Evolutionary conservation across 176 grass and related monocot genomes (phyloP).

Genomic region (Oryza longistaminata): DNA sequence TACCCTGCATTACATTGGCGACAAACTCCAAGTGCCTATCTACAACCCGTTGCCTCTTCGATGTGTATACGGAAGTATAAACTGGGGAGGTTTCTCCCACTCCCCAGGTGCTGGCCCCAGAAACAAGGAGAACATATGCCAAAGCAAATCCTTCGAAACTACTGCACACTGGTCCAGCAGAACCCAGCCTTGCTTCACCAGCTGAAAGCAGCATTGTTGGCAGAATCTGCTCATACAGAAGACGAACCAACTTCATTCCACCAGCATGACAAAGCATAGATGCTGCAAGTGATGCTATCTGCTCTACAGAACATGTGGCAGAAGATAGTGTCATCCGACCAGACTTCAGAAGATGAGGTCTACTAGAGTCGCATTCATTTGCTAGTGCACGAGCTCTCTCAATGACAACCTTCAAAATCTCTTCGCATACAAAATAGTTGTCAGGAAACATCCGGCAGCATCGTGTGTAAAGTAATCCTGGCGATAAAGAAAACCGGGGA

Average conservation of each 20-base stretch:
- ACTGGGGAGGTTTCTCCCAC: slow-evolving; percentile 47
- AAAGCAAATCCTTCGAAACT: slow-evolving; percentile 66
- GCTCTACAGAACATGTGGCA: slow-evolving; percentile 52
- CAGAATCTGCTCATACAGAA: slow-evolving; percentile 64
- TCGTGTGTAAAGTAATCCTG: slow-evolving; percentile 61
- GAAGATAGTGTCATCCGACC: slow-evolving; percentile 48
- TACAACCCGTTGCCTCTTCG: slow-evolving; percentile 48
- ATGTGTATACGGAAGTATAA: slow-evolving; percentile 42
- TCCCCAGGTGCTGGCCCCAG: slow-evolving; percentile 66
- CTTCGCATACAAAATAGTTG: slow-evolving; percentile 58
- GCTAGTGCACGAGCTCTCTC: slow-evolving; percentile 53
- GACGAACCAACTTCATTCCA: slow-evolving; percentile 56
- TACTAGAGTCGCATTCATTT: slow-evolving; percentile 45
- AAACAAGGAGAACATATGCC: slow-evolving; percentile 64
- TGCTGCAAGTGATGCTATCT: slow-evolving; percentile 60
- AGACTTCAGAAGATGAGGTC: slow-evolving; percentile 52
- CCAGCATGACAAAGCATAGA: slow-evolving; percentile 65
- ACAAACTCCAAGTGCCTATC: slow-evolving; percentile 66
- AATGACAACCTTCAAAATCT: slow-evolving; percentile 68
- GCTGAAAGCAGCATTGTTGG: slow-evolving; percentile 69
- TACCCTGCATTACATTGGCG: slow-evolving; percentile 58
- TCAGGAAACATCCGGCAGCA: slow-evolving; percentile 59
- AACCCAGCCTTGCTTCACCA: slow-evolving; percentile 48
- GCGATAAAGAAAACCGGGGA: slow-evolving; percentile 35
- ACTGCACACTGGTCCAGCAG: slow-evolving; percentile 46